Percentiles rank a stretch among this genome's conserved stretches.
Conservation (phyloP, 805 yeast genomes). For the Candida caryicola region DNA sequence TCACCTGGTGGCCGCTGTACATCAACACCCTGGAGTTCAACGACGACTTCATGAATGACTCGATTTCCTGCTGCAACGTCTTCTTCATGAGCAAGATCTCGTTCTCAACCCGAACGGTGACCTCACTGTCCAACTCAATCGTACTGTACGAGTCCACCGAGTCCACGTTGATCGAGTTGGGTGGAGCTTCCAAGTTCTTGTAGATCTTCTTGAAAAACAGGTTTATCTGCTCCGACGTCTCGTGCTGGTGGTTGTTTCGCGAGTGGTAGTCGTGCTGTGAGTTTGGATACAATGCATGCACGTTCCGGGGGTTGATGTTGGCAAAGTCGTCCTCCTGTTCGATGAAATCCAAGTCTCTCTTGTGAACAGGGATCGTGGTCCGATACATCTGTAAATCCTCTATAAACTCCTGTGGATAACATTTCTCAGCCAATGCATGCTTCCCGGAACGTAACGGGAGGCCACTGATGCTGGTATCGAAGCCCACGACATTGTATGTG, state of each 20-base stretch:
- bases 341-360: conserved; percentile 36
- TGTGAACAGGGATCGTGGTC: conserved; percentile 28
- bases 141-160: conserved; percentile 28
- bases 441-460: conserved; percentile 32
- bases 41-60: conserved; percentile 21
- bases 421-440: conserved; percentile 17
- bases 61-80: conserved; percentile 30
- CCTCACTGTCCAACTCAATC: conserved; percentile 16
- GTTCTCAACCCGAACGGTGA: conserved; percentile 20
- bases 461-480: conserved; percentile 38
- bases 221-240: conserved; percentile 8
- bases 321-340: conserved; percentile 17
- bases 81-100: conserved; percentile 31
- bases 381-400: conserved; percentile 33
- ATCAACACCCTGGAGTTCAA: conserved; percentile 17
- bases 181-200: conserved; percentile 22
- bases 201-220: conserved; percentile 18
- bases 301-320: conserved; percentile 18
- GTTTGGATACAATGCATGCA: conserved; percentile 3
- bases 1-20: conserved; percentile 24
- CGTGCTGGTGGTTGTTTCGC: neutral
- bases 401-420: conserved; percentile 38
- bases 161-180: conserved; percentile 25
- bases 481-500: conserved; percentile 42
- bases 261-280: neutral